Conservation (phyloP, 306 rosid genomes). For the Fragaria ananassa region DNA sequence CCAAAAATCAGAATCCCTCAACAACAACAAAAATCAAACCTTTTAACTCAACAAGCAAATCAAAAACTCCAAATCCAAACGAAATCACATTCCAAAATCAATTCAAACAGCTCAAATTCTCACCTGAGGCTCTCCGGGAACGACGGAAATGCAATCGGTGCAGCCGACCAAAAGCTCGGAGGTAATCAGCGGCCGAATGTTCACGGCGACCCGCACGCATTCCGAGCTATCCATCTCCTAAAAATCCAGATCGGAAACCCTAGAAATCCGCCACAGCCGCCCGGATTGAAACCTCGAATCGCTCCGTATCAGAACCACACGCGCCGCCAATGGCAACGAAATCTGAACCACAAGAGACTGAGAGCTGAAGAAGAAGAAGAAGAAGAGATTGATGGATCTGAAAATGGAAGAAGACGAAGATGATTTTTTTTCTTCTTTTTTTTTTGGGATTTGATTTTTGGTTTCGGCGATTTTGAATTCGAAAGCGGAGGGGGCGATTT, state of each 20-base stretch:
- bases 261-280: neutral
- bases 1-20: neutral
- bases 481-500: conserved; percentile 39
- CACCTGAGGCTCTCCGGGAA: conserved; percentile 91
- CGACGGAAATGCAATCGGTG: conserved; percentile 81
- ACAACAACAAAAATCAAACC: neutral
- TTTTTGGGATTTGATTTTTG: neutral
- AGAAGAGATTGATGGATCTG: conserved; percentile 3
- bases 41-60: neutral
- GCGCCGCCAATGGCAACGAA: neutral
- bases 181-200: conserved; percentile 76
- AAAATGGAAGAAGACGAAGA: neutral
- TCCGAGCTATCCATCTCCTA: conserved; percentile 61
- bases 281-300: neutral
- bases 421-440: neutral
- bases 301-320: neutral
- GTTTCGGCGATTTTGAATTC: conserved; percentile 26
- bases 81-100: neutral
- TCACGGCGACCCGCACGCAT: conserved; percentile 84
- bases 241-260: neutral
- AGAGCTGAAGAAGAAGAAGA: neutral
- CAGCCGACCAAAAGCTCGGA: conserved; percentile 82
- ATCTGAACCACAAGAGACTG: neutral
- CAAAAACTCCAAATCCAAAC: neutral
- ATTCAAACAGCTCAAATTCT: neutral